Percentiles rank a stretch among this genome's conserved stretches.
These are phyloP conservation scores for Kurtzmaniella cleridarum DNA, from an alignment of 805 yeast genomes.

Conservation along the genomic window DNA sequence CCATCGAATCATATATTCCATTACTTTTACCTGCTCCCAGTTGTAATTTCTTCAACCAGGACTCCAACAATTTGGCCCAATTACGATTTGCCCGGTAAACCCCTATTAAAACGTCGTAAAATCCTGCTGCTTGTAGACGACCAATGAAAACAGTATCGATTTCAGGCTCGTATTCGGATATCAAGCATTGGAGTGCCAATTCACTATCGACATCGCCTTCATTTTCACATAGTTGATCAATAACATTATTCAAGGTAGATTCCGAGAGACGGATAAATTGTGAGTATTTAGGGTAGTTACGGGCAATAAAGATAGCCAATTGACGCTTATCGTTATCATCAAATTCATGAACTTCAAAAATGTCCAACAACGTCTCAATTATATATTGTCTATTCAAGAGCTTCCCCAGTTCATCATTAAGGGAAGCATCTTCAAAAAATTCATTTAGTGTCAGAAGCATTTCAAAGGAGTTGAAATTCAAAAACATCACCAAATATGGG, in stretches of 20 bases:
- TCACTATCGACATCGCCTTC: conserved; percentile 54
- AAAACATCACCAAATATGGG: conserved; percentile 60
- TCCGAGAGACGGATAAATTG: conserved; percentile 78
- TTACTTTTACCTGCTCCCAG: conserved; percentile 3
- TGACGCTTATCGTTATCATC: conserved; percentile 20
- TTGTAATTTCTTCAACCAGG: conserved; percentile 39
- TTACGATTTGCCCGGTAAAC: conserved; percentile 51
- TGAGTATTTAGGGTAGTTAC: conserved; percentile 77
- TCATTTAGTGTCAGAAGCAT: conserved; percentile 70
- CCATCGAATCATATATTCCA: conserved; percentile 5
- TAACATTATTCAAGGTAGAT: conserved; percentile 42
- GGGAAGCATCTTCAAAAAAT: conserved; percentile 71
- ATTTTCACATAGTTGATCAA: conserved; percentile 45
- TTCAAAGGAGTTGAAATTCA: conserved; percentile 52
- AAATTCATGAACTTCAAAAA: conserved; percentile 37
- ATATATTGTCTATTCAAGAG: conserved; percentile 69
- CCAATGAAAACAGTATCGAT: conserved; percentile 45
- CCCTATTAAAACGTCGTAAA: conserved; percentile 52
- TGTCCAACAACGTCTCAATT: conserved; percentile 63
- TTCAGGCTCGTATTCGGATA: conserved; percentile 61
- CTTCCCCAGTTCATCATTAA: conserved; percentile 55
- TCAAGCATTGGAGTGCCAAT: conserved; percentile 65
- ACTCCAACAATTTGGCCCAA: conserved; percentile 47
- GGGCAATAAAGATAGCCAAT: conserved; percentile 66
- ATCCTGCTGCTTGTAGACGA: conserved; percentile 49